These are phyloP conservation scores for Macrocybe gigantea DNA, from an alignment of 768 basidiomycete genomes.

Conservation along the genomic window DNA sequence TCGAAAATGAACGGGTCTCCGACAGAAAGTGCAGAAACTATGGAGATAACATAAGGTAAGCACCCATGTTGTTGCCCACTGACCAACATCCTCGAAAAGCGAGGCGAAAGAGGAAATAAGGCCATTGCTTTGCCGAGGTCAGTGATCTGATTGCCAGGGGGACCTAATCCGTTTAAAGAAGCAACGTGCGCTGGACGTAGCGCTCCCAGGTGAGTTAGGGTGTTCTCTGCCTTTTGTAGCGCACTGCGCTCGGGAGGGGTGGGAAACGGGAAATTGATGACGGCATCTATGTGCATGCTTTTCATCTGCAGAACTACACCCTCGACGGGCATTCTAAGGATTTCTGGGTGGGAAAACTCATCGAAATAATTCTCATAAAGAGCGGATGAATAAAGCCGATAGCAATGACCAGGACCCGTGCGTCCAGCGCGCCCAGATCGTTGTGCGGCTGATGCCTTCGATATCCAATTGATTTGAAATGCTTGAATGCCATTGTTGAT, in stretches of 20 bases:
- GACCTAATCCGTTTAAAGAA: conserved; percentile 7
- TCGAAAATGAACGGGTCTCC: conserved; percentile 95
- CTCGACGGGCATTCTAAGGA: conserved; percentile 93
- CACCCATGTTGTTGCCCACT: conserved; percentile 80
- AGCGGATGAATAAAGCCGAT: conserved; percentile 93
- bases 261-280: conserved; percentile 97
- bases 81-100: conserved; percentile 95
- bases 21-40: conserved; percentile 88
- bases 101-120: conserved; percentile 87
- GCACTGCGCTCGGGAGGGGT: conserved; percentile 82
- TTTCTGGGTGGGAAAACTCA: conserved; percentile 83
- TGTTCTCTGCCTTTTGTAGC: conserved; percentile 76
- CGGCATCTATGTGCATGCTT: conserved; percentile 95
- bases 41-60: conserved; percentile 84
- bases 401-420: conserved; percentile 97
- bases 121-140: conserved; percentile 91
- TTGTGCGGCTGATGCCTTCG: conserved; percentile 92
- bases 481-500: conserved; percentile 77
- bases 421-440: conserved; percentile 95
- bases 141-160: conserved; percentile 60
- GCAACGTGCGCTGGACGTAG: conserved; percentile 34
- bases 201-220: conserved; percentile 80
- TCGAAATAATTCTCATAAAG: conserved; percentile 92
- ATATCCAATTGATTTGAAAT: conserved; percentile 90
- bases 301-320: conserved; percentile 98